Evolutionary conservation across 1,139 yeast species (phyloP), one percentile per base, ranked within the genome.

Genomic region (Wickerhamomyces sp.): DNA sequence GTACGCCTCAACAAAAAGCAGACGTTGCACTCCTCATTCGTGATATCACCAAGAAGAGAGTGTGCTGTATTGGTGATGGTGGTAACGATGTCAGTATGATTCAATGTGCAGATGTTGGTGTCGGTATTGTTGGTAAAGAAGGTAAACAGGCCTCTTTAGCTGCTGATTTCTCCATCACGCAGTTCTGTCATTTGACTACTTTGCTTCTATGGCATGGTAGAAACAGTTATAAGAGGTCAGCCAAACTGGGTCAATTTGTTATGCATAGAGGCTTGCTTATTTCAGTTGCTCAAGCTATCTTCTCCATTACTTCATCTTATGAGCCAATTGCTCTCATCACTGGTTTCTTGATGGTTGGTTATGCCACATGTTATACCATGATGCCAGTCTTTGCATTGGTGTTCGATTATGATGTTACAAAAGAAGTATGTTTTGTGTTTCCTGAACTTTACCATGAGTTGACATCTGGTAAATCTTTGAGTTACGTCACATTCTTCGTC

Each of bases 61-160:
- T 89, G 4, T 89, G 97, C 49, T 91, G 98, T 57, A 93, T 93
- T 50, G 99, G 99, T 34, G 99, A 93, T 60, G 99, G 99, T 47
- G 99, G 99, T 49, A 93, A 93, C 54, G 99, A 93, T 60, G 99
- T 93, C 25, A 85, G 95, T 51, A 93, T 93, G 99, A 93, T 93
- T 49, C 98, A 91, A 61, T 85, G 94, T 49, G 98, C 99, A 0
- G 96, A 93, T 63, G 96, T 93, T 10, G 99, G 99, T 38, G 95
- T 93, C 26, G 99, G 99, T 36, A 91, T 93, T 48, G 98, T 91
- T 18, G 99, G 99, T 27, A 93, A 93, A 57, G 99, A 93, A 59
- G 99, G 99, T 20, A 82, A 82, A 47, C 99, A 93, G 58, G 98
- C 98, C 0, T 87, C 96, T 1, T 66, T 93, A 36, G 96, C 97